Percentiles rank a stretch among this genome's conserved stretches.
phyloP scores from a whole-genome alignment of 2,329 filamentous ascomycete genomes.

The Thielaviopsis punctulata region DNA sequence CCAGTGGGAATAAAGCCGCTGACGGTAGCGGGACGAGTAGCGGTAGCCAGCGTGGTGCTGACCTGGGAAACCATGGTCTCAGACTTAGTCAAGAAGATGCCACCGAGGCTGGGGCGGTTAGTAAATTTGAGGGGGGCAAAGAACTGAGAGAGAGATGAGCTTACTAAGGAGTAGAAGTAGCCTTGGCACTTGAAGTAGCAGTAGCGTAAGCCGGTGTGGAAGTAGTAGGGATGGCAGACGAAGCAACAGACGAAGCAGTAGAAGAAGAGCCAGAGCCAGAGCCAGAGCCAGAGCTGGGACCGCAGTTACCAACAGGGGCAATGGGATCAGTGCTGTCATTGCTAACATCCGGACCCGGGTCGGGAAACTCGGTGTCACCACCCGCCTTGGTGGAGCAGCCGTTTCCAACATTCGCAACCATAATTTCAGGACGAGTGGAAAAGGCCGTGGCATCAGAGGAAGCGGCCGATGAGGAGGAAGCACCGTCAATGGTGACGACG shows the following conservation, averaged over 20 bases:
- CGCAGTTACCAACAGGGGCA: conserved; percentile 22
- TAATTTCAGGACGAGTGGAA: conserved; percentile 45
- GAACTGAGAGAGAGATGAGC: conserved; percentile 12
- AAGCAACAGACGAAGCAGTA: conserved; percentile 15
- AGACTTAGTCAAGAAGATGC: conserved; percentile 23
- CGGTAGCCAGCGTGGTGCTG: conserved; percentile 16
- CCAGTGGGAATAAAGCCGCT: conserved; percentile 24
- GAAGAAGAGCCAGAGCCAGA: conserved; percentile 9
- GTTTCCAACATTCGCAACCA: conserved; percentile 50
- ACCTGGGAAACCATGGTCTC: conserved; percentile 7
- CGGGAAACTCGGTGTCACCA: conserved; percentile 45
- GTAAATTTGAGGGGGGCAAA: neutral
- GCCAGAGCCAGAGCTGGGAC: conserved; percentile 16
- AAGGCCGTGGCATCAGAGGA: conserved; percentile 24
- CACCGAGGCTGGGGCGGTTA: conserved; percentile 20
- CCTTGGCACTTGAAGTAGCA: conserved; percentile 10
- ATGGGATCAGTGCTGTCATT: conserved; percentile 20
- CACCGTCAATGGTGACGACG: conserved; percentile 40
- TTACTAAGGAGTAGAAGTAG: conserved; percentile 16
- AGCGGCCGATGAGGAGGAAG: conserved; percentile 15
- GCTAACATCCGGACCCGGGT: conserved; percentile 41
- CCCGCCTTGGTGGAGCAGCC: conserved; percentile 41
- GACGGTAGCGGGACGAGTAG: conserved; percentile 14
- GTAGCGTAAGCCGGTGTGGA: conserved; percentile 6
- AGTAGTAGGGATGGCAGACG: conserved; percentile 14